Evolutionary conservation across 257 asterid genomes (phyloP).

Genomic region (Thymus quinquecostatus): DNA sequence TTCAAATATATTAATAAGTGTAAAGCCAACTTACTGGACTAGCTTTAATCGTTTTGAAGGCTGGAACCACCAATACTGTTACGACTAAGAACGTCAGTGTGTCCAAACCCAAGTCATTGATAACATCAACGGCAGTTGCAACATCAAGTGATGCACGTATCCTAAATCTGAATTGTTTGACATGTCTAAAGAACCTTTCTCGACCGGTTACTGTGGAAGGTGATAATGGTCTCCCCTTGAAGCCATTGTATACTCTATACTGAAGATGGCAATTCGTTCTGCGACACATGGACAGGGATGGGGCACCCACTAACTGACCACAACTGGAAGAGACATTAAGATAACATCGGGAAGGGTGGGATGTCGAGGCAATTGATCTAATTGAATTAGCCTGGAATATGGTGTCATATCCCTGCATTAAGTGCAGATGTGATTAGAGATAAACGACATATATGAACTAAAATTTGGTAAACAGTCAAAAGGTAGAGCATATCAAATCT

Average conservation of each 20-base stretch:
- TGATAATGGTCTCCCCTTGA: slow-evolving; percentile 44
- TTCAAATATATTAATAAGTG: slow-evolving; percentile 19
- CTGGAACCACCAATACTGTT: slow-evolving; percentile 93
- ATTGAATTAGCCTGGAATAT: slow-evolving; percentile 46
- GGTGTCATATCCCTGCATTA: slow-evolving; percentile 64
- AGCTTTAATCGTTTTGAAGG: slow-evolving; percentile 80
- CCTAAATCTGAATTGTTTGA: slow-evolving; percentile 45
- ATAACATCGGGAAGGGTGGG: slow-evolving; percentile 38
- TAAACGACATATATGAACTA: not conserved
- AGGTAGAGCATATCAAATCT: slow-evolving; percentile 6
- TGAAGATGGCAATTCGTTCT: slow-evolving; percentile 41
- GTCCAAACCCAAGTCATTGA: slow-evolving; percentile 93
- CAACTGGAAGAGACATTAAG: slow-evolving; percentile 43
- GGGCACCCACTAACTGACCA: slow-evolving; percentile 39
- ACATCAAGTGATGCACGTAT: slow-evolving; percentile 69
- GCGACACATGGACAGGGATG: slow-evolving; percentile 38
- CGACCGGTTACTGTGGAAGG: slow-evolving; percentile 35
- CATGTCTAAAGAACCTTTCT: slow-evolving; percentile 40
- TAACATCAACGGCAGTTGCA: slow-evolving; percentile 88
- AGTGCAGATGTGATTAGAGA: slow-evolving; percentile 23
- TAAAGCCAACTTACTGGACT: slow-evolving; percentile 83
- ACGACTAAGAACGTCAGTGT: slow-evolving; percentile 91
- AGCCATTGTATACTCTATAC: slow-evolving; percentile 43
- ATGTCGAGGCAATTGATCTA: slow-evolving; percentile 39
- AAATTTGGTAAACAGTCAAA: not conserved